Evolutionary conservation across 305 asterid genomes (phyloP).

Genomic region (Solanum hybrid): DNA sequence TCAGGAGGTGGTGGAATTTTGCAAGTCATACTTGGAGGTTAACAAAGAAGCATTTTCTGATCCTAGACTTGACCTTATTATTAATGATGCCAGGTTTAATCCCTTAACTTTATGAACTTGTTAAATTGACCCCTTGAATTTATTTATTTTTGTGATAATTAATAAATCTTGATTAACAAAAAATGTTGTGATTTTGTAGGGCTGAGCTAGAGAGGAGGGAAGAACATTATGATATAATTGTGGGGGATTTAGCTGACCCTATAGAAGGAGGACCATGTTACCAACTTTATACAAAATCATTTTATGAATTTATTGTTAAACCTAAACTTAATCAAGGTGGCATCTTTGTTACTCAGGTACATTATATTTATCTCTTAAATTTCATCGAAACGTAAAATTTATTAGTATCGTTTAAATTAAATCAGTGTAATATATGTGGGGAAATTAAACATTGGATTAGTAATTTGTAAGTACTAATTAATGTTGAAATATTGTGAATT

Average conservation of each 20-base stretch:
- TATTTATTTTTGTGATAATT: not conserved
- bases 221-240: slow-evolving; percentile 68
- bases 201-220: slow-evolving; percentile 81
- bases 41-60: slow-evolving; percentile 68
- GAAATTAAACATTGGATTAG: not conserved
- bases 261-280: slow-evolving; percentile 95
- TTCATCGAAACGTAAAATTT: not conserved
- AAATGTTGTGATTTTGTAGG: slow-evolving; percentile 19
- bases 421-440: not conserved
- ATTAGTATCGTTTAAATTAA: not conserved
- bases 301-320: slow-evolving; percentile 59
- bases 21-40: slow-evolving; percentile 69
- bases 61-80: slow-evolving; percentile 63
- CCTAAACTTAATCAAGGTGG: slow-evolving; percentile 64
- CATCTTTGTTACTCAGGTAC: slow-evolving; percentile 88
- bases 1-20: slow-evolving; percentile 86
- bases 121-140: not conserved
- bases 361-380: not conserved
- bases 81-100: slow-evolving; percentile 78
- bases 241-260: slow-evolving; percentile 94
- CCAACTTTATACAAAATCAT: slow-evolving; percentile 86
- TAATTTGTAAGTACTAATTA: not conserved
- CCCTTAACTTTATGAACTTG: not conserved
- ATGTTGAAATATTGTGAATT: not conserved
- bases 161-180: not conserved